Evolutionary conservation across 108 stramenopile genomes (phyloP), one percentile per base, ranked within the genome.

Genomic region (Cyclostephanos invisitatus): DNA sequence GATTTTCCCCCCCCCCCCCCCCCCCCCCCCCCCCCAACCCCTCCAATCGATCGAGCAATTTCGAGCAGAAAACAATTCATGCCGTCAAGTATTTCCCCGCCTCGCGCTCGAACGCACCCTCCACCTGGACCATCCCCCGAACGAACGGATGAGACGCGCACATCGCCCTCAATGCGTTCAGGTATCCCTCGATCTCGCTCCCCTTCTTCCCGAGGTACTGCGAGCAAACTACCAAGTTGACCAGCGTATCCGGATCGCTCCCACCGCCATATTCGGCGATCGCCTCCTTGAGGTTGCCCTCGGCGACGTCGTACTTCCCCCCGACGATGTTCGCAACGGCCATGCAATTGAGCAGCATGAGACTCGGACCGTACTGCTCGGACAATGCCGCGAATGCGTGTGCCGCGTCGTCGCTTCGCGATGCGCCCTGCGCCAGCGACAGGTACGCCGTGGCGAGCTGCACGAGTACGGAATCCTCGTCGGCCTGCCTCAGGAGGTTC

Each of bases 391-490:
- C 85, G 55, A 95, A 86, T 49, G 89, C 83, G 74, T 98, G 96
- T 9, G 87, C 78, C 7, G 98, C 98, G 83, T 99, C 97, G 40
- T 79, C 84, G 36, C 82, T 82, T 42, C 74, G 81, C 42, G 78
- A 85, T n/a, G 84, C 83, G 53, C 97, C 97, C 36, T 87, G 77
- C 0, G 89, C 93, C 55, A 99, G 62, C 55, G 91, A 85, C 27
- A 98, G 70, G 60, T 97, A 90, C 18, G 96, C 96, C 42, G 67
- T 61, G 40, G 85, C 82, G 20, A 99, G 83, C 85, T 97, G 96
- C 1, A 96, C 95, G 74, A 99, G 80, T n/a, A 96, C 86, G 18
- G 95, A 84, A 75, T 99, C 98, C 77, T 99, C 98, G 69, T 98
- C 98, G 25, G 77, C 81, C 70, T 80, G 81, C 64, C 84, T 82